A percentile compares a stretch with the other conserved stretches of the same genome.
Evolutionary conservation across 2,329 filamentous ascomycete genomes (phyloP).

Genomic region (Seiridium unicorne): DNA sequence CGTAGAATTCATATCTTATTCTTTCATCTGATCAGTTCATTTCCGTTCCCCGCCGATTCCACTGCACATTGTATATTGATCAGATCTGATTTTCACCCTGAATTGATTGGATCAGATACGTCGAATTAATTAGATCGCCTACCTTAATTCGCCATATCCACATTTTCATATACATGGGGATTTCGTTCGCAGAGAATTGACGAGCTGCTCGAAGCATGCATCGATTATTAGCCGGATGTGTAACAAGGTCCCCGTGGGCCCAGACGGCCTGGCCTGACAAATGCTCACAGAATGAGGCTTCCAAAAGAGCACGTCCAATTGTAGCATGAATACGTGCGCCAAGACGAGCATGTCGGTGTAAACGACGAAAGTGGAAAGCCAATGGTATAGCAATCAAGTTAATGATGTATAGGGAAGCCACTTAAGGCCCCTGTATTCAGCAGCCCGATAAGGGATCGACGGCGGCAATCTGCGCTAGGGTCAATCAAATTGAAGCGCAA

Average conservation of each 20-base stretch:
- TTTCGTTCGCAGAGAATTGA: no score
- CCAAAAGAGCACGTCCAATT: not conserved
- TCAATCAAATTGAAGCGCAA: constrained; percentile 5
- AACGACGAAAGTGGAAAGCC: constrained; percentile 5
- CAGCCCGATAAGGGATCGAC: constrained; percentile 9
- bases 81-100: not conserved
- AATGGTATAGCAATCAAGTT: constrained; percentile 5
- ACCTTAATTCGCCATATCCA: not conserved
- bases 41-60: not conserved
- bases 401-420: constrained; percentile 4
- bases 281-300: not conserved
- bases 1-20: no score
- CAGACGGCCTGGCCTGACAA: not conserved
- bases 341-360: not conserved
- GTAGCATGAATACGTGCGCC: not conserved
- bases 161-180: not conserved
- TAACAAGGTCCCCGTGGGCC: no score
- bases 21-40: no score
- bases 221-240: no score
- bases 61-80: not conserved
- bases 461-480: not conserved
- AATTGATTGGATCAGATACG: not conserved
- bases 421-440: constrained; percentile 3
- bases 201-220: no score
- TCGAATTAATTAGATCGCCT: not conserved